phyloP scores from a whole-genome alignment of 2,329 filamentous ascomycete species.

The Diaporthe ilicicola region DNA sequence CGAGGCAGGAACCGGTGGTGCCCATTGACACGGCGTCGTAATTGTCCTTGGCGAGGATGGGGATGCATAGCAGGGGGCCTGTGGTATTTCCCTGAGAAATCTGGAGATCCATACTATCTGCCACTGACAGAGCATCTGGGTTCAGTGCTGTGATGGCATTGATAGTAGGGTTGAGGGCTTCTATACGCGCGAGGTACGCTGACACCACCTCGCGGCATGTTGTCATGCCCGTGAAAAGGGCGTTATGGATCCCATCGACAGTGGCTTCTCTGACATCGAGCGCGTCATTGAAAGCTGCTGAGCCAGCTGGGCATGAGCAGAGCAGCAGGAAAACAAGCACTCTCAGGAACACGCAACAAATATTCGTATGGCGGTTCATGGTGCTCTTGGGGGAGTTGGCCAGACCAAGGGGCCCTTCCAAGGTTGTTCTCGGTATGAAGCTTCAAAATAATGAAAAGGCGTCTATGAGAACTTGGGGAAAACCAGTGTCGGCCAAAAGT shows the following conservation, averaged over 20 bases:
- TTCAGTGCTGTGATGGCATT: slow-evolving; percentile 67
- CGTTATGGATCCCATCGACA: slow-evolving; percentile 63
- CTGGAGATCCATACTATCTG: slow-evolving; percentile 57
- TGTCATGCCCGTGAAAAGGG: slow-evolving; percentile 59
- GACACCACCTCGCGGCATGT: slow-evolving; percentile 64
- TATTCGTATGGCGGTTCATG: not conserved
- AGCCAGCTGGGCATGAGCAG: not conserved
- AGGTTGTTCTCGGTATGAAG: not conserved
- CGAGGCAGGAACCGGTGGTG: slow-evolving; percentile 64
- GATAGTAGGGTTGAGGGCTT: slow-evolving; percentile 62
- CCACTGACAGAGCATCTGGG: slow-evolving; percentile 49
- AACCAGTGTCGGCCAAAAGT: not conserved
- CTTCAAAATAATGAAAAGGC: not conserved
- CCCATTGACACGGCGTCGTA: slow-evolving; percentile 63
- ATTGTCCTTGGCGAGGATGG: slow-evolving; percentile 71
- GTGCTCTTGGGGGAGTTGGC: not conserved
- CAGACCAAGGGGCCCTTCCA: not conserved
- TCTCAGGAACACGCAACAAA: not conserved
- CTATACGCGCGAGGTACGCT: slow-evolving; percentile 65
- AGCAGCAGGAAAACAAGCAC: not conserved
- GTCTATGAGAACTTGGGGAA: not conserved
- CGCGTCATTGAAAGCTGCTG: slow-evolving; percentile 30
- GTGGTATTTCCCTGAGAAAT: slow-evolving; percentile 57
- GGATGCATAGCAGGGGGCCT: slow-evolving; percentile 66
- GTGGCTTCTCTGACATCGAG: slow-evolving; percentile 67